These are phyloP conservation scores for Pythium vanterpoolii DNA, from an alignment of 352 stramenopile species.

Conservation along the genomic window DNA sequence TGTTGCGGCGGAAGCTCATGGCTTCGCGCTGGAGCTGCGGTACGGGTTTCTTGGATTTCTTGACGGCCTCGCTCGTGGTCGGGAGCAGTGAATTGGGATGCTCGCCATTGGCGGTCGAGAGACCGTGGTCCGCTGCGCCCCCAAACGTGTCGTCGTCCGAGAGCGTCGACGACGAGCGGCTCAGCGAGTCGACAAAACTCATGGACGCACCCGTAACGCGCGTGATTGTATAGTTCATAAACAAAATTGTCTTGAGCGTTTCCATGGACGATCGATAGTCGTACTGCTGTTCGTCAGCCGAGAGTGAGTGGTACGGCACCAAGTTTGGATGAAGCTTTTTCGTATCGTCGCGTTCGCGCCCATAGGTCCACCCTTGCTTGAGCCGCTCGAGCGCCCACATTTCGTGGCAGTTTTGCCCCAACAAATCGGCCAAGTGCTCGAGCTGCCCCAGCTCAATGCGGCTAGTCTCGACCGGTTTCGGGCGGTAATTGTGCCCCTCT, in stretches of 20 bases:
- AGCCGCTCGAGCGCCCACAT: constrained; percentile 84
- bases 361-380: constrained; percentile 84
- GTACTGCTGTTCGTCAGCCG: constrained; percentile 76
- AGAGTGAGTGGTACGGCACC: constrained; percentile 78
- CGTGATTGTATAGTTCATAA: constrained; percentile 85
- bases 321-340: constrained; percentile 80
- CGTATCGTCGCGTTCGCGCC: constrained; percentile 61
- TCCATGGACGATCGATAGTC: constrained; percentile 86
- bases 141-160: constrained; percentile 44
- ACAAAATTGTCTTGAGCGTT: constrained; percentile 86
- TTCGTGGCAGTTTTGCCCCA: constrained; percentile 84
- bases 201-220: constrained; percentile 35
- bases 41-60: constrained; percentile 41
- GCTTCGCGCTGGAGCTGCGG: constrained; percentile 62
- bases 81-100: neutral
- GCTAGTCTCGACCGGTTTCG: constrained; percentile 81
- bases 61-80: constrained; percentile 1
- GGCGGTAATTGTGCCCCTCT: constrained; percentile 84
- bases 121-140: too few relatives aligned
- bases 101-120: neutral
- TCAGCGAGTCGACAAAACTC: constrained; percentile 66
- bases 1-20: constrained; percentile 75
- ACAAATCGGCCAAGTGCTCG: constrained; percentile 67
- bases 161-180: constrained; percentile 61
- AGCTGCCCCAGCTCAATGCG: constrained; percentile 68